Base-by-base conservation (phyloP, 2,329 filamentous ascomycete species). In the Fusarium poae region DNA sequence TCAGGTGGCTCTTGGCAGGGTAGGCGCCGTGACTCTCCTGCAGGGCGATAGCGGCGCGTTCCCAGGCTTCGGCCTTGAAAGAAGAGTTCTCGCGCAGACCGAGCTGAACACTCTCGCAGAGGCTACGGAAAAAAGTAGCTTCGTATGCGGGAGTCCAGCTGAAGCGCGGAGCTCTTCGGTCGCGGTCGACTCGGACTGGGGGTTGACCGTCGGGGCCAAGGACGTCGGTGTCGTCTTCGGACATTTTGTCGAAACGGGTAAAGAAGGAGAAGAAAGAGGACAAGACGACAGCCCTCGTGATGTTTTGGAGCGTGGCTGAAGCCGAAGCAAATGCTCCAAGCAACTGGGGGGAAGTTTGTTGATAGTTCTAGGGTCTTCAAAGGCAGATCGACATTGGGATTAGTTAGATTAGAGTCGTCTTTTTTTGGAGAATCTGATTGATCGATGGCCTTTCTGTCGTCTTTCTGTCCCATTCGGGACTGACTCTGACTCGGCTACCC, bases 41-140 rank as follows among this genome's bases (percentile, higher is more conserved):
- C 56, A 89, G 77, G 32, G 85, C 85, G 46, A 81, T 79, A 57
- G 83, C 82, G 45, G 86, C 86, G 67, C 85, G 84, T 58, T 88
- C 85, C 86, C 86, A 89, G 3, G 86, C 86, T 72, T 88, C 86
- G 20, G 84, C 81, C 77, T 89, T 88, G 81, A 89, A 88, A 79
- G 84, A 88, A 77, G 85, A 85, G 69, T 85, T 85, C 70, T 87
- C 85, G 67, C 83, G 82, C 58, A 86, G 81, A 64, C 86, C 86
- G 44, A 87, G 79, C 72, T 83, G 81, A 69, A 89, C 86, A 35
- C 85, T 87, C 69, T 88, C 84, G 79, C 85, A 87, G 7, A 89
- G 82, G 50, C 86, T 88, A 56, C 83, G 81, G 77, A 89, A 89
- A 76, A 89, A 89, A 59, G 86, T 88, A 55, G 83, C 82, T 77